Conservation (phyloP, 441 rosid genomes). For the Hypseocharis bilobata region DNA sequence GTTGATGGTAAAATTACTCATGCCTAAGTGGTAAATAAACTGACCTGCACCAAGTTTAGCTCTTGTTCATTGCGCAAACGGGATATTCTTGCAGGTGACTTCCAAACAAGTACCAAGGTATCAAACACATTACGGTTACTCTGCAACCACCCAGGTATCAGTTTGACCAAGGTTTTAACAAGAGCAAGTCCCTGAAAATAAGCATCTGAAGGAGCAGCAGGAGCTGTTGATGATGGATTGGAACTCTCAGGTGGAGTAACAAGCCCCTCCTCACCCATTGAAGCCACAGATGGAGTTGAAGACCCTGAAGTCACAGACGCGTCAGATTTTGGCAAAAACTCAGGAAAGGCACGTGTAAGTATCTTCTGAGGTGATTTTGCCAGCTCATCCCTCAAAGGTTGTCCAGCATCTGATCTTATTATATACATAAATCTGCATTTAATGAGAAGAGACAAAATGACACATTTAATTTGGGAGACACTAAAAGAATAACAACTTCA, state of each 20-base stretch:
- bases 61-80: slow-evolving; percentile 89
- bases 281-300: slow-evolving; percentile 49
- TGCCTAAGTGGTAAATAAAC: slow-evolving; percentile 15
- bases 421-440: slow-evolving; percentile 81
- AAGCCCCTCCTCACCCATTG: slow-evolving; percentile 52
- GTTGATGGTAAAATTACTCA: background rate
- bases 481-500: slow-evolving; percentile 12
- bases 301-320: slow-evolving; percentile 36
- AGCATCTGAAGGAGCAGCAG: slow-evolving; percentile 51
- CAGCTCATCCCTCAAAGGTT: slow-evolving; percentile 88
- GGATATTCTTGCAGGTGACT: slow-evolving; percentile 75
- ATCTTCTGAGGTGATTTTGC: slow-evolving; percentile 88
- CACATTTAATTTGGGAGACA: slow-evolving; percentile 13
- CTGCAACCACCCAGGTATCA: slow-evolving; percentile 89
- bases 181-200: slow-evolving; percentile 95
- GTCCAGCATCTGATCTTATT: slow-evolving; percentile 92
- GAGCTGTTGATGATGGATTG: slow-evolving; percentile 33
- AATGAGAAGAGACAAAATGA: slow-evolving; percentile 12
- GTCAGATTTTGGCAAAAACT: slow-evolving; percentile 60
- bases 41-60: slow-evolving; percentile 85
- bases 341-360: slow-evolving; percentile 76
- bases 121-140: slow-evolving; percentile 76
- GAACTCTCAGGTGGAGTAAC: slow-evolving; percentile 40
- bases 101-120: slow-evolving; percentile 78
- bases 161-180: slow-evolving; percentile 74